These are phyloP conservation scores for Rehmannia glutinosa DNA, from an alignment of 257 asterid species.

Conservation along the genomic window DNA sequence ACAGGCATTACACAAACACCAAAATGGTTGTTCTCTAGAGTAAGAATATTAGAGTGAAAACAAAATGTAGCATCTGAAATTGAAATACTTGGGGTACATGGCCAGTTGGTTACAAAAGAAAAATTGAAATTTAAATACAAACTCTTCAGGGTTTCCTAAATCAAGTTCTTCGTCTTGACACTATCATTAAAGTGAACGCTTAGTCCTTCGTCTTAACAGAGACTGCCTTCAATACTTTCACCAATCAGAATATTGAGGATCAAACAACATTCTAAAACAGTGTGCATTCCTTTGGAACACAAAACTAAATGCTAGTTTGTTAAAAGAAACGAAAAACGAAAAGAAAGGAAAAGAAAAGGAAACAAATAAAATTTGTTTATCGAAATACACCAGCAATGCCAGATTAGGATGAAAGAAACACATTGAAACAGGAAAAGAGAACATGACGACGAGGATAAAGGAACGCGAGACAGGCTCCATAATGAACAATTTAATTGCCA, in stretches of 20 bases:
- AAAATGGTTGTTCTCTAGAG: background rate
- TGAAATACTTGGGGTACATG: background rate
- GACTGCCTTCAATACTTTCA: background rate
- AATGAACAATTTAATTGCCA: background rate
- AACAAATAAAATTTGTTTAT: background rate
- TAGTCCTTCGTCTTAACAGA: background rate
- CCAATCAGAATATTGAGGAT: background rate
- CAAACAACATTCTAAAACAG: background rate
- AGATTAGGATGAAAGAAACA: background rate
- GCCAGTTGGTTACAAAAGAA: background rate
- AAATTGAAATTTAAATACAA: background rate
- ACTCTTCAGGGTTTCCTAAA: background rate
- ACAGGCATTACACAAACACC: background rate
- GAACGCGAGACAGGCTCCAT: background rate
- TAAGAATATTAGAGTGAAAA: background rate
- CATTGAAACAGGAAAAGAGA: too few species aligned
- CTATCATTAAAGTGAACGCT: background rate
- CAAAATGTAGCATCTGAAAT: background rate
- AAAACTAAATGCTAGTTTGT: background rate
- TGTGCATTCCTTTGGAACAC: background rate
- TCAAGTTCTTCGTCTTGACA: background rate
- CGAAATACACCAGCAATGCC: background rate
- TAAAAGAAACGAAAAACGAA: too few species aligned
- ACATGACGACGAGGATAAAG: too few species aligned
- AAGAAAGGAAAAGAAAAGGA: background rate